phyloP scores from a whole-genome alignment of 1,284 basidiomycete genomes.

The Hemileia vastatrix region DNA sequence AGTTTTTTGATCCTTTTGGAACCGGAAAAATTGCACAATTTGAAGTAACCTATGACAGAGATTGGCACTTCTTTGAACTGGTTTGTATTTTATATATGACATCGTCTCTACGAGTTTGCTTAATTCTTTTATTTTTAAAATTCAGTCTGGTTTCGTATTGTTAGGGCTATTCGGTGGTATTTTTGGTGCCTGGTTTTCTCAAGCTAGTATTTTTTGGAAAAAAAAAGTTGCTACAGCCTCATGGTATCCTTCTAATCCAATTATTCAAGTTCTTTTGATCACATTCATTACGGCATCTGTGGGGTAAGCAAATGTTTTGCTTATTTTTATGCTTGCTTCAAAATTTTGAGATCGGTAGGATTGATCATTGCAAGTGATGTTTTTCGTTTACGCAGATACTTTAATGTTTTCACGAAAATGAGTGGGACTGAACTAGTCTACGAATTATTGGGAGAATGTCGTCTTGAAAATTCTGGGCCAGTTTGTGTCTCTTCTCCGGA shows the following conservation, averaged over 20 bases:
- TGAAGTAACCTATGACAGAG: slow-evolving; percentile 67
- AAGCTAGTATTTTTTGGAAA: slow-evolving; percentile 53
- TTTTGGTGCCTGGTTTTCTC: slow-evolving; percentile 52
- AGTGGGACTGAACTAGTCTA: slow-evolving; percentile 83
- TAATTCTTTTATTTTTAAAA: slow-evolving; percentile 25
- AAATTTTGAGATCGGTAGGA: neutral
- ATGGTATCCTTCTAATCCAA: slow-evolving; percentile 68
- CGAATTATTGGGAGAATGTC: slow-evolving; percentile 45
- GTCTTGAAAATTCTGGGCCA: slow-evolving; percentile 56
- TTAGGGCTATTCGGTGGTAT: slow-evolving; percentile 73
- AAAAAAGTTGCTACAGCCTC: slow-evolving; percentile 67
- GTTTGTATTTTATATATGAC: slow-evolving; percentile 27
- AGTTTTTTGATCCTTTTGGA: slow-evolving; percentile 81
- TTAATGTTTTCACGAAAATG: slow-evolving; percentile 85
- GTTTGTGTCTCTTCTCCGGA: neutral
- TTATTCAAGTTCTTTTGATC: slow-evolving; percentile 74
- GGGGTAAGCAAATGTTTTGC: neutral
- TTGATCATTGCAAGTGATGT: neutral
- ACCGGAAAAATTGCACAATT: slow-evolving; percentile 49
- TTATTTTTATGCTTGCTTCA: neutral
- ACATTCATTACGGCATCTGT: slow-evolving; percentile 36
- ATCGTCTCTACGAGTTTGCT: slow-evolving; percentile 46
- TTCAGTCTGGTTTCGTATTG: slow-evolving; percentile 46
- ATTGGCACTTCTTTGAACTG: slow-evolving; percentile 46
- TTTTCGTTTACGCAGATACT: slow-evolving; percentile 50